phyloP scores from a whole-genome alignment of 2,329 filamentous ascomycete species.

The Phyllosticta ampelicida region DNA sequence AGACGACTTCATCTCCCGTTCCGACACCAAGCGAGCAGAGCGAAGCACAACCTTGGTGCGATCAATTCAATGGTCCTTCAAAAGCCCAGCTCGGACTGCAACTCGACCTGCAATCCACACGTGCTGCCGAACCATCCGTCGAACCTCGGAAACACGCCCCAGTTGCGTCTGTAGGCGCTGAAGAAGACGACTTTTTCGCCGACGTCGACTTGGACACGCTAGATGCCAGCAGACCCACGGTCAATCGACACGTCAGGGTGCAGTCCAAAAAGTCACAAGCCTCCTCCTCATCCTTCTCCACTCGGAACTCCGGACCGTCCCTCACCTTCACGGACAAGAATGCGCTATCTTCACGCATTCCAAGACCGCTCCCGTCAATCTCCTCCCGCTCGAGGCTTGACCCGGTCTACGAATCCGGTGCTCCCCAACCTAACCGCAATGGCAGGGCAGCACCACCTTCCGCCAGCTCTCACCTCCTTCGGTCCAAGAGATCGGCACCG shows the following conservation, averaged over 20 bases:
- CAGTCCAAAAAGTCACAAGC: slow-evolving; percentile 53
- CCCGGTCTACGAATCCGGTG: slow-evolving; percentile 83
- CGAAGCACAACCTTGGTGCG: slow-evolving; percentile 12
- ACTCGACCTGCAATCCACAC: slow-evolving; percentile 10
- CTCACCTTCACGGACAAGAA: slow-evolving; percentile 81
- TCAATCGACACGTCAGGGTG: slow-evolving; percentile 86
- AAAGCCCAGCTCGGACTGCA: slow-evolving; percentile 1
- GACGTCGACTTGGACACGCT: slow-evolving; percentile 83
- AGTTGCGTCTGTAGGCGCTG: slow-evolving; percentile 15
- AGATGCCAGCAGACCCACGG: slow-evolving; percentile 64
- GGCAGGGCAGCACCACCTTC: slow-evolving; percentile 44
- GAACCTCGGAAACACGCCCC: not conserved
- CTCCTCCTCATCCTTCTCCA: slow-evolving; percentile 62
- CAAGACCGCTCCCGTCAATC: slow-evolving; percentile 54
- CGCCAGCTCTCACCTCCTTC: slow-evolving; percentile 44
- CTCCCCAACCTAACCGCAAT: slow-evolving; percentile 54
- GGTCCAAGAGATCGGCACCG: slow-evolving; percentile 51
- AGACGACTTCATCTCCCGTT: slow-evolving; percentile 12
- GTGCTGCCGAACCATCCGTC: not conserved
- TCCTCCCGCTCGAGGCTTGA: slow-evolving; percentile 53
- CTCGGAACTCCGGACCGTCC: slow-evolving; percentile 63
- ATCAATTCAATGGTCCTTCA: not conserved
- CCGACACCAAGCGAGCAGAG: slow-evolving; percentile 14
- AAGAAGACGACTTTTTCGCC: slow-evolving; percentile 69
- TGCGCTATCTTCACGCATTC: slow-evolving; percentile 55